Conservation (phyloP, 139 green algal genomes). For the Chlamydomonas incerta region DNA sequence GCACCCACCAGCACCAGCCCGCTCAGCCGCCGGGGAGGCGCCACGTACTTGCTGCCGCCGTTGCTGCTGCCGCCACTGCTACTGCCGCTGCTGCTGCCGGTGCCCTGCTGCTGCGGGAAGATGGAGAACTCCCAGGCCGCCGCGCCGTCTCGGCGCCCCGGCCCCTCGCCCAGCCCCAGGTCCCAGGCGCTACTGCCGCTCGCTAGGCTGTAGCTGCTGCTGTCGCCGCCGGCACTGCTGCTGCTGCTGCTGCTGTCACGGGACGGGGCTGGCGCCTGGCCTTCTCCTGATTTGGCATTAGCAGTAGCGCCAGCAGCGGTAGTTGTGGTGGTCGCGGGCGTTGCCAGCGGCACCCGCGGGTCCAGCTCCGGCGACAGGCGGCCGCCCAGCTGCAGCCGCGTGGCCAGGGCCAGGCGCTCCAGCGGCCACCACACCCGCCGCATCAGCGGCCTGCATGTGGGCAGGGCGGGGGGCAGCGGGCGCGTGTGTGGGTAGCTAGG, state of each 20-base stretch:
- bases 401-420: constrained; percentile 20
- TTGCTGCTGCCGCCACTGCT: neutral
- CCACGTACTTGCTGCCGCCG: constrained; percentile 48
- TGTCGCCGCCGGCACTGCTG: no score
- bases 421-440: constrained; percentile 65
- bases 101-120: neutral
- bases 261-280: no score
- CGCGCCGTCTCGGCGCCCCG: constrained; percentile 15
- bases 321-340: no score
- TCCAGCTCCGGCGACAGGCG: constrained; percentile 3
- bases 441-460: constrained; percentile 42
- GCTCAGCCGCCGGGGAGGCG: constrained; percentile 69
- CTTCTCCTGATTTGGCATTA: no score
- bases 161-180: neutral
- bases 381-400: constrained; percentile 39
- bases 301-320: no score
- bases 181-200: constrained; percentile 22
- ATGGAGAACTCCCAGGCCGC: constrained; percentile 37
- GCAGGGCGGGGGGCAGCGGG: neutral
- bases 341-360: neutral
- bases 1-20: constrained; percentile 83
- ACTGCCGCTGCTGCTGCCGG: neutral
- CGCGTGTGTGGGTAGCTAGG: no score
- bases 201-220: neutral
- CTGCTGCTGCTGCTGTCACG: neutral